Evolutionary conservation across 176 grass and related monocot genomes (phyloP), one percentile per base, ranked within the genome.

Genomic region (Avena atlantica): DNA sequence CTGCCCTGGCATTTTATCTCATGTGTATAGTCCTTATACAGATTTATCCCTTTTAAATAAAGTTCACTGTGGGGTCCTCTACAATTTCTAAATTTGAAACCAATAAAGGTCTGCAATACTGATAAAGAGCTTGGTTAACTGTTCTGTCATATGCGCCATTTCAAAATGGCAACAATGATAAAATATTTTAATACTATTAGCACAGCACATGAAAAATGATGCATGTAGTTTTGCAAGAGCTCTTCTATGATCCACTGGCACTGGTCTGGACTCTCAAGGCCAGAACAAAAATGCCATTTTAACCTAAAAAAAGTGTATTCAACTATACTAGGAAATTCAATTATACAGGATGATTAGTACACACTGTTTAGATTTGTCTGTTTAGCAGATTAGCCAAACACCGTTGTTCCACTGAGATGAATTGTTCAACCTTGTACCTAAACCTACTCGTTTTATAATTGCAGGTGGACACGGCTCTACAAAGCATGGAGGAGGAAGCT

Each of bases 401-500:
- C 10, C 0, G 21, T 27, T 27, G 84, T 6, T 59, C 25, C 49
- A 16, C 14, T 19, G 12, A 76, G 52, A 61, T n/a, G 66, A 85
- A 57, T 81, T 21, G n/a, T 65, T 76, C 52, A 85, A 31, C 23
- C 81, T 85, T n/a, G 74, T 44, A 45, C 31, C 69, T 69, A 34
- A 75, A 62, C 19, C 17, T 59, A 55, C n/a, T 50, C 3, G 49
- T 78, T 78, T 81, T 88, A 66, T 84, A 48, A 64, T 66, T 89
- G 60, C 85, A 99, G 94, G 91, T 99, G 27, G 97, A 99, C 51
- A 97, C 94, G 86, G 97, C 94, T 79, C 87, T 99, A 68, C 88
- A 97, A 73, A 93, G 97, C 84, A 94, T 97, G 88, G 97, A 99
- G 93, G 90, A 94, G 76, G 97, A 99, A 91, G 97, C 97, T 17